These are phyloP conservation scores for Nemania sp. DNA, from an alignment of 2,329 filamentous ascomycete species.

Conservation along the genomic window DNA sequence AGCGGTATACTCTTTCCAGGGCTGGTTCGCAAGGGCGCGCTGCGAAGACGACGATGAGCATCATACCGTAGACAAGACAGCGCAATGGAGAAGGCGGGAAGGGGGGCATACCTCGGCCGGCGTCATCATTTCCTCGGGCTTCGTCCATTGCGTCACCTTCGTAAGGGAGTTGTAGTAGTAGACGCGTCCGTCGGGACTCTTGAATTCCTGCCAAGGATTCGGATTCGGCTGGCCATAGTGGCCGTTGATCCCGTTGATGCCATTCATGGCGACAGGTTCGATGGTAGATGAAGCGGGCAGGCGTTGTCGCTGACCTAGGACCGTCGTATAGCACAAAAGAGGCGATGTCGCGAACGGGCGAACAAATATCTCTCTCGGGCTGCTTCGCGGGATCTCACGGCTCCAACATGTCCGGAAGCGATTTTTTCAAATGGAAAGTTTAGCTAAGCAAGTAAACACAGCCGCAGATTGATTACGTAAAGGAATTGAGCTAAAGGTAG, in stretches of 20 bases:
- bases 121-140: slow-evolving; percentile 87
- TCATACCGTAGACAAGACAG: slow-evolving; percentile 19
- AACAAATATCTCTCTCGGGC: neutral
- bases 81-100: neutral
- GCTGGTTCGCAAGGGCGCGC: slow-evolving; percentile 80
- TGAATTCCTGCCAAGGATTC: slow-evolving; percentile 78
- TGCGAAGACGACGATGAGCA: slow-evolving; percentile 42
- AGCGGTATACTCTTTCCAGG: slow-evolving; percentile 91
- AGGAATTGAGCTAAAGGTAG: neutral
- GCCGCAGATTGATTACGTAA: slow-evolving; percentile 7
- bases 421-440: slow-evolving; percentile 18
- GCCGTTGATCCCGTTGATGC: slow-evolving; percentile 53
- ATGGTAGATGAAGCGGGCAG: neutral
- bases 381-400: neutral
- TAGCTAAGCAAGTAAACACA: neutral
- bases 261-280: slow-evolving; percentile 57
- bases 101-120: slow-evolving; percentile 68
- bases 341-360: neutral
- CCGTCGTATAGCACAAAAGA: neutral
- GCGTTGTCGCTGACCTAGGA: neutral
- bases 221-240: slow-evolving; percentile 56
- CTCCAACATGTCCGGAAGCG: slow-evolving; percentile 6
- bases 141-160: slow-evolving; percentile 91
- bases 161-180: slow-evolving; percentile 92
- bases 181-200: slow-evolving; percentile 76